phyloP scores from a whole-genome alignment of 176 grass and related monocot genomes.

The Paspalum vaginatum region DNA sequence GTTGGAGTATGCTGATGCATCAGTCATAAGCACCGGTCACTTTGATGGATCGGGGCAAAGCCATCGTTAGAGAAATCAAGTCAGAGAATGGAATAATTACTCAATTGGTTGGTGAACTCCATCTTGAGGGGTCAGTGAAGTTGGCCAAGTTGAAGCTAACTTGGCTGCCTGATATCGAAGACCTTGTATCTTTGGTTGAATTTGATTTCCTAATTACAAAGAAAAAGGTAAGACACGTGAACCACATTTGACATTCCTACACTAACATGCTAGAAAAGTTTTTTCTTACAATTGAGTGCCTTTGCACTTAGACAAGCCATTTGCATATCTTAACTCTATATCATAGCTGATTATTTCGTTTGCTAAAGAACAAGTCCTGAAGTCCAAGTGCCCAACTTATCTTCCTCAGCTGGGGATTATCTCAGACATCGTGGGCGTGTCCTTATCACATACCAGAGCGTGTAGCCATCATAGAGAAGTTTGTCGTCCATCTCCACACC shows the following conservation, averaged over 20 bases:
- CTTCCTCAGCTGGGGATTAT: no score
- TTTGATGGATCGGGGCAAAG: constrained; percentile 97
- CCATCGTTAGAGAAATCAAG: constrained; percentile 86
- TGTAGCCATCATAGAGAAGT: no score
- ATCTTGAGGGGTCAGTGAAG: constrained; percentile 90
- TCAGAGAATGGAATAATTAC: constrained; percentile 64
- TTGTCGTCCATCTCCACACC: no score
- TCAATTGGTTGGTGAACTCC: constrained; percentile 78
- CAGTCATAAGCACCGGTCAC: constrained; percentile 61
- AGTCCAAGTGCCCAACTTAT: background rate
- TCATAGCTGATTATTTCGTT: background rate
- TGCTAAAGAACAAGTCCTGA: constrained; percentile 5
- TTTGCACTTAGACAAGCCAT: constrained; percentile 18
- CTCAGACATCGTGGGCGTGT: no score
- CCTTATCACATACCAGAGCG: no score
- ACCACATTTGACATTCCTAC: no score
- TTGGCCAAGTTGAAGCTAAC: constrained; percentile 88
- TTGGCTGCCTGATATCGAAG: constrained; percentile 85
- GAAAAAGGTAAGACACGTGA: constrained; percentile 89
- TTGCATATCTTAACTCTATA: background rate
- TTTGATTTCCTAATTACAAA: constrained; percentile 95
- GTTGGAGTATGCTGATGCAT: constrained; percentile 80
- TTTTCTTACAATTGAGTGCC: constrained; percentile 20
- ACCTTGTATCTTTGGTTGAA: constrained; percentile 72
- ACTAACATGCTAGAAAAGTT: background rate